Base-by-base conservation (phyloP, 2,329 filamentous ascomycete species). In the Furcasterigmium furcatum region DNA sequence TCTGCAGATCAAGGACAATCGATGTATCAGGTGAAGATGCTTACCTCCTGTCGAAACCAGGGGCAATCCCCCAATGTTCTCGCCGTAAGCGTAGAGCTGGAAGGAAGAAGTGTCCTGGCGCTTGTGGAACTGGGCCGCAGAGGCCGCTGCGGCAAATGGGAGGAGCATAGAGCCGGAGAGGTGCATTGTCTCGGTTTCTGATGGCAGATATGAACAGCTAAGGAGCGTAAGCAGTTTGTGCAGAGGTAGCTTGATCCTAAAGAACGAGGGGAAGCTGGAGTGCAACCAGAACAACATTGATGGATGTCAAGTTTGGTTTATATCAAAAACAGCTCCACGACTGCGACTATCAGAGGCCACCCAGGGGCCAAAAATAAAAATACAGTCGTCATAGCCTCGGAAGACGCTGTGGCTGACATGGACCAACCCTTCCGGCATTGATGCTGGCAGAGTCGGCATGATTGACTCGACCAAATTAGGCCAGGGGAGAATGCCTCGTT, bases 11-110 rank as follows among this genome's bases (percentile, higher is more conserved):
- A n/a, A n/a, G n/a, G 14, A 19, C 16, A 22, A 18, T 43, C 36
- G n/a, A 13, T 30, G 9, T 7, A 27, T 27, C 24, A 5, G 21
- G 25, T 8, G 18, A 43, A n/a, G n/a, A n/a, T n/a, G n/a, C 52
- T 44, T 45, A 61, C 58, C 52, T 16, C 54, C 49, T 13, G 49
- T 47, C 25, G 52, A 56, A 45, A 59, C 55, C 18, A 61, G 19
- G 8, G 53, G 46, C 3, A 55, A 48, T 7, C 58, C 58, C 7
- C 55, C 47, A 38, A 61, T 58, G 13, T 52, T 51, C 5, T 42
- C 14, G 18, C 58, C 57, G 40, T 59, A 61, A 41, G 56, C 58
- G 32, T 58, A 61, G 9, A 60, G 45, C n/a, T 51, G 46, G 44
- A 61, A 61, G 3, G 40, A 46, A 6, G 40, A 46, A 9, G 18